A percentile compares a stretch with the other conserved stretches of the same genome.
Evolutionary conservation across 2,329 filamentous ascomycete species (phyloP).

Genomic region (Trichoderma harzianum): DNA sequence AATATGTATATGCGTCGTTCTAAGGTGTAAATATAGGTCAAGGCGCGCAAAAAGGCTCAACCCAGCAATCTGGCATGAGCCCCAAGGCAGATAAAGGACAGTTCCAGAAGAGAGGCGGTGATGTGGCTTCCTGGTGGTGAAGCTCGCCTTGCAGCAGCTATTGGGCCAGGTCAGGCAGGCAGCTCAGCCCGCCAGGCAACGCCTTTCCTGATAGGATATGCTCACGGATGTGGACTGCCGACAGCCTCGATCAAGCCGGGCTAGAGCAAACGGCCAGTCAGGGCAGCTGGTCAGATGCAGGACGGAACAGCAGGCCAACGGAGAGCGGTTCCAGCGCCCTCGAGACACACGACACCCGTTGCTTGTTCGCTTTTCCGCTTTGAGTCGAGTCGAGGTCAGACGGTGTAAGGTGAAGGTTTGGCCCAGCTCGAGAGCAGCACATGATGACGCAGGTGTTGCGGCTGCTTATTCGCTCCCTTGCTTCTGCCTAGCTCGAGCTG

Average conservation of each 20-base stretch:
- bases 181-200: constrained; percentile 10
- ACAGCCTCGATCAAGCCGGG: not conserved
- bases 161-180: not conserved
- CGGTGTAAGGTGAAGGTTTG: constrained; percentile 13
- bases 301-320: not conserved
- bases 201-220: constrained; percentile 3
- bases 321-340: not conserved
- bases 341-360: not conserved
- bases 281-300: not conserved
- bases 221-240: not conserved
- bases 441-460: constrained; percentile 12
- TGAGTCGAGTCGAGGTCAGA: constrained; percentile 3
- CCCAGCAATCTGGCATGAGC: not conserved
- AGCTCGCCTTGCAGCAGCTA: not conserved
- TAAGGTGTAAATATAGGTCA: not conserved
- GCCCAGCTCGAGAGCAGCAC: constrained; percentile 2
- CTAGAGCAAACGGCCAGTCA: not conserved
- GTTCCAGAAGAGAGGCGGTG: not conserved
- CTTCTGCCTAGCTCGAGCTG: constrained; percentile 12
- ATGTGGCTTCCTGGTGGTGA: not conserved
- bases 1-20: not conserved
- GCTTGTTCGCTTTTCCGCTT: not conserved
- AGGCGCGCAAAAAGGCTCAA: not conserved
- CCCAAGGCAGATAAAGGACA: not conserved
- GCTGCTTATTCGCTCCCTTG: constrained; percentile 14